Conservation (phyloP, 2,329 filamentous ascomycete species). For the Colletotrichum neosansevieriae region DNA sequence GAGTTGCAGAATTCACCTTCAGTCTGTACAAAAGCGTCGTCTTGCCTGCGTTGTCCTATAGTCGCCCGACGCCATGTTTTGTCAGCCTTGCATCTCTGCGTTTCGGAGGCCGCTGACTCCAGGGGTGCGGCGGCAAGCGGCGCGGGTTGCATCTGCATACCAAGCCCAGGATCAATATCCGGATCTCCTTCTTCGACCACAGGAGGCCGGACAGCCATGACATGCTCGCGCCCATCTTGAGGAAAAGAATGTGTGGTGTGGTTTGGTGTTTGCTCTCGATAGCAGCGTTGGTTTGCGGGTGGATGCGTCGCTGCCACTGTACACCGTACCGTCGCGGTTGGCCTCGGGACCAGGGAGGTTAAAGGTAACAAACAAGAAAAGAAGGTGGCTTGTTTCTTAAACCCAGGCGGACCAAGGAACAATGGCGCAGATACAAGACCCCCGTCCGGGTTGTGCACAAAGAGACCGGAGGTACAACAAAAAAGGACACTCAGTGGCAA, state of each 20-base stretch:
- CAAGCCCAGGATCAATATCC: conserved; percentile 93
- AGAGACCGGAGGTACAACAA: conserved; percentile 1
- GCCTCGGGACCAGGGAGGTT: conserved; percentile 30
- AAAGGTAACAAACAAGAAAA: conserved; percentile 34
- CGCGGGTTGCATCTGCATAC: conserved; percentile 65
- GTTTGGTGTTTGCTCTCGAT: not conserved
- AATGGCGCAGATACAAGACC: conserved; percentile 18
- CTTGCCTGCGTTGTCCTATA: conserved; percentile 96
- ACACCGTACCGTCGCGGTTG: conserved; percentile 30
- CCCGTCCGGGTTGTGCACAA: conserved; percentile 23
- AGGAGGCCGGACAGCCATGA: conserved; percentile 79
- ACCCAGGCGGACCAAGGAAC: not conserved
- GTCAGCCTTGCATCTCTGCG: conserved; percentile 23
- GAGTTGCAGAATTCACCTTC: conserved; percentile 70
- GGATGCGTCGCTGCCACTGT: conserved; percentile 22
- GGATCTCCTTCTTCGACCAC: conserved; percentile 97
- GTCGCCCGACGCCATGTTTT: conserved; percentile 33
- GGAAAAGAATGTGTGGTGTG: conserved; percentile 14
- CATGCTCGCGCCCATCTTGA: conserved; percentile 72
- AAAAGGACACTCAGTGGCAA: conserved; percentile 1
- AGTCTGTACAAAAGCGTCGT: conserved; percentile 96
- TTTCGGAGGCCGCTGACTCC: conserved; percentile 18
- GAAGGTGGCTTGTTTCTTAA: conserved; percentile 40
- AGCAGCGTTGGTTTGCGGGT: conserved; percentile 11
- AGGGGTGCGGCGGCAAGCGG: conserved; percentile 5